Percentiles rank a stretch among this genome's conserved stretches.
These are phyloP conservation scores for Solanum bulbocastanum DNA, from an alignment of 257 asterid species.

Conservation along the genomic window DNA sequence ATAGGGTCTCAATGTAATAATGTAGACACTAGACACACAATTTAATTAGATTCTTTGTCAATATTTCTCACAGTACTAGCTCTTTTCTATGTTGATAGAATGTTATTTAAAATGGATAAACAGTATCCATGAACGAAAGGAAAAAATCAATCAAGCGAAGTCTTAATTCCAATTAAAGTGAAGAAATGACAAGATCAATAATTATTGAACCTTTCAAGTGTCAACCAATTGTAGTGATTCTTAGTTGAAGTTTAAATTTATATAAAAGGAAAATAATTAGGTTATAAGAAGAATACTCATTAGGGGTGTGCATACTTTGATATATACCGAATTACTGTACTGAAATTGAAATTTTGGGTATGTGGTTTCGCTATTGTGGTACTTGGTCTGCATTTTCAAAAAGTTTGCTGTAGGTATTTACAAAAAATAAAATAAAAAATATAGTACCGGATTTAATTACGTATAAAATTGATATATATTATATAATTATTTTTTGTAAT, in stretches of 20 bases:
- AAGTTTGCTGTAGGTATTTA: neutral
- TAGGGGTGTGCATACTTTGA: neutral
- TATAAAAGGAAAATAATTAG: neutral
- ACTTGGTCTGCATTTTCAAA: neutral
- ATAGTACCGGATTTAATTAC: neutral
- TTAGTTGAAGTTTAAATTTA: neutral
- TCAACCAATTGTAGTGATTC: neutral
- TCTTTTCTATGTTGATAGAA: neutral
- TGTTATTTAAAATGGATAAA: neutral
- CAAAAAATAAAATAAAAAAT: neutral
- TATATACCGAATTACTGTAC: neutral
- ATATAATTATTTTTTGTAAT: neutral
- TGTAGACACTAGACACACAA: too few relatives aligned
- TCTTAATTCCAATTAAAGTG: neutral
- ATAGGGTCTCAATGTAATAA: too few relatives aligned
- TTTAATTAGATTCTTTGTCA: too few relatives aligned
- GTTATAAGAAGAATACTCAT: neutral
- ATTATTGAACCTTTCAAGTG: neutral
- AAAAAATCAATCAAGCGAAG: neutral
- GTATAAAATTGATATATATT: too few relatives aligned
- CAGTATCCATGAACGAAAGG: neutral
- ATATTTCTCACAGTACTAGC: neutral
- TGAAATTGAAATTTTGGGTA: neutral
- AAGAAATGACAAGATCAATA: neutral
- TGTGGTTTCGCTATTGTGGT: neutral